Evolutionary conservation across 2,329 filamentous ascomycete genomes (phyloP), one percentile per base, ranked within the genome.

Genomic region (Sphaerulina musiva): DNA sequence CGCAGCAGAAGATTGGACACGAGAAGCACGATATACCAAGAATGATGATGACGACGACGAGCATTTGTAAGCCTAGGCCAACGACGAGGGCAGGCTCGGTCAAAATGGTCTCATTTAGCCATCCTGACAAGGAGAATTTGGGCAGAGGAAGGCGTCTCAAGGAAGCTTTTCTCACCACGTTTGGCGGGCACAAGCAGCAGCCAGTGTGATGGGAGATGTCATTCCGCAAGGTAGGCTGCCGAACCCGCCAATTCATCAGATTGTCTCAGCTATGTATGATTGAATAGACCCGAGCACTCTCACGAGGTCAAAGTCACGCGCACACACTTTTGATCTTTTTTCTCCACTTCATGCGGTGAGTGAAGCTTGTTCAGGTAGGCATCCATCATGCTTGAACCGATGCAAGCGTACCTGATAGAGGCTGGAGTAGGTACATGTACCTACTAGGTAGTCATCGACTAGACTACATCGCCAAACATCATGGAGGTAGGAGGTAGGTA

Each of bases 131-230:
- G 51, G 59, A 60, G 52, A 55, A 55, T 34, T 54, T 54, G 53
- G 55, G 56, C 47, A 56, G 58, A 40, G 61, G 58, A 56, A 52
- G 58, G 56, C 59, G 61, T 53, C 53, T 63, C 39, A 60, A 53
- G 55, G 55, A 52, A 52, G 58, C 58, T 34, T 34, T 56, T 14
- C 51, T 47, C 34, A 56, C 49, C 42, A 52, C 42, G 5, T 46
- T 55, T 34, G 45, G 54, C 29, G 51, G 51, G 32, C 17, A 36
- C 7, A 57, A 48, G 51, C 43, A 48, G 40, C 41, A 51, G 39
- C 14, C 23, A 23, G 26, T 44, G 20, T 40, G 26, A 29, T 11
- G 12, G 31, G 14, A 48, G 36, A 48, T 40, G 38, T 45, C 39
- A 45, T 44, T 43, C 34, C 12, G 26, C 6, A 29, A 29, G 34